Evolutionary conservation across 352 stramenopile species (phyloP), one percentile per base, ranked within the genome.

Genomic region (Ophiocytium majus): DNA sequence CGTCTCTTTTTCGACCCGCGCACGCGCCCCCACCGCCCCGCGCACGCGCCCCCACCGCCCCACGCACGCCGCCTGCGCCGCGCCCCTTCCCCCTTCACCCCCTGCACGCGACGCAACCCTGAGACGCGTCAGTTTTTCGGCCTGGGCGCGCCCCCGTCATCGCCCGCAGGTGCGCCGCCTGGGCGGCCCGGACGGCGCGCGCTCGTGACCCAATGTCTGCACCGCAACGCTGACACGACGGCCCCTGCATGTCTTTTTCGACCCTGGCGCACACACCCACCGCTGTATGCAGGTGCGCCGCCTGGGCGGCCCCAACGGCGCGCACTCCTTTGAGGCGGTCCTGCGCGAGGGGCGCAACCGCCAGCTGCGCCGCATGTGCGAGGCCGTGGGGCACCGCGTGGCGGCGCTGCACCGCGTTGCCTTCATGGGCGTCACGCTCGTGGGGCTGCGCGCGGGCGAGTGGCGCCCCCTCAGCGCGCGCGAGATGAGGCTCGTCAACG

Each of bases 361-460:
- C 83, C 96, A 99, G 90, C 98, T 98, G 89, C 95, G 96, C 10
- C 95, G 92, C 89, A 99, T 98, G 96, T 96, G 95, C 86, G 93
- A 96, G 74, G 91, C 94, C 35, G 89, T 98, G 0, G 95, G 94
- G 35, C 92, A 97, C 83, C 76, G 90, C 43, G 95, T 98, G 1
- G 87, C 95, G n/a, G 91, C 91, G 78, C 92, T 98, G 23, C 95
- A 98, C 89, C 92, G 96, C 74, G 92, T 97, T 31, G 90, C 92
- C 32, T 98, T 98, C 86, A 94, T 93, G 81, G 91, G 90, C n/a
- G 94, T 97, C 35, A 78, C 66, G 32, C 43, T 57, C 43, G 14
- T 14, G 5, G 43, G 43, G 5, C 5, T 57, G 43, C 43, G 43
- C 14, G 43, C 5, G 14, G 43, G 43, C 43, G 43, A 57, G 43